Conservation (phyloP, 176 grass and related monocot genomes). For the Themeda triandra region DNA sequence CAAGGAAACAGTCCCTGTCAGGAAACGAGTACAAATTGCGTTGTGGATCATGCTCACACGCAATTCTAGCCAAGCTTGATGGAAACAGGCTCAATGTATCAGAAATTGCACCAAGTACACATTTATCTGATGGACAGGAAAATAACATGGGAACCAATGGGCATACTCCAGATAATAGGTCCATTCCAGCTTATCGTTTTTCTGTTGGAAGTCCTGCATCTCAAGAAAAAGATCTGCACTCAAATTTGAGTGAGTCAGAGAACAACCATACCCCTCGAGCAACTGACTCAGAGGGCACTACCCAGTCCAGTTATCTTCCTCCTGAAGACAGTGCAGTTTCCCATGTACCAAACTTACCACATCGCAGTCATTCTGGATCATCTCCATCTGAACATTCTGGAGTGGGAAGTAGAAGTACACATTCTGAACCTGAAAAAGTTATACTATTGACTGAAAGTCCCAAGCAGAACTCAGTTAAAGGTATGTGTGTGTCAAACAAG, state of each 20-base stretch:
- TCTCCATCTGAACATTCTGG: slow-evolving; percentile 51
- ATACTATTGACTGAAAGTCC: slow-evolving; percentile 58
- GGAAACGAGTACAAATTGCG: slow-evolving; percentile 65
- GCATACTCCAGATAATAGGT: slow-evolving; percentile 35
- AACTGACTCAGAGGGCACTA: slow-evolving; percentile 39
- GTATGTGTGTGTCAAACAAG: slow-evolving; percentile 64
- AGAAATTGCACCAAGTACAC: slow-evolving; percentile 10
- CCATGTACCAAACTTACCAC: slow-evolving; percentile 52
- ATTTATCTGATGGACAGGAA: slow-evolving; percentile 35
- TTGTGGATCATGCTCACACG: slow-evolving; percentile 82
- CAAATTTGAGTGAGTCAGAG: slow-evolving; percentile 44
- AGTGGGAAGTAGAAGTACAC: slow-evolving; percentile 65
- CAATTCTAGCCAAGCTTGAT: slow-evolving; percentile 64
- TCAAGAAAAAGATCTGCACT: slow-evolving; percentile 53
- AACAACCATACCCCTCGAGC: slow-evolving; percentile 31
- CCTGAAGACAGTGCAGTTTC: slow-evolving; percentile 52
- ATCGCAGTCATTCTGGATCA: slow-evolving; percentile 43
- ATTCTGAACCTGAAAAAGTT: slow-evolving; percentile 75
- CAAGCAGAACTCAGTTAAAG: slow-evolving; percentile 72
- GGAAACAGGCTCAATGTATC: slow-evolving; percentile 59
- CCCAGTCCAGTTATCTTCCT: slow-evolving; percentile 30
- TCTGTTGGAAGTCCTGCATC: slow-evolving; percentile 47
- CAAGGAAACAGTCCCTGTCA: slow-evolving; percentile 36
- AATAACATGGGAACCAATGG: slow-evolving; percentile 30
- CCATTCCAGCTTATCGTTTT: slow-evolving; percentile 69